Conservation (phyloP, 140 eudicot species). For the Cichorium intybus region DNA sequence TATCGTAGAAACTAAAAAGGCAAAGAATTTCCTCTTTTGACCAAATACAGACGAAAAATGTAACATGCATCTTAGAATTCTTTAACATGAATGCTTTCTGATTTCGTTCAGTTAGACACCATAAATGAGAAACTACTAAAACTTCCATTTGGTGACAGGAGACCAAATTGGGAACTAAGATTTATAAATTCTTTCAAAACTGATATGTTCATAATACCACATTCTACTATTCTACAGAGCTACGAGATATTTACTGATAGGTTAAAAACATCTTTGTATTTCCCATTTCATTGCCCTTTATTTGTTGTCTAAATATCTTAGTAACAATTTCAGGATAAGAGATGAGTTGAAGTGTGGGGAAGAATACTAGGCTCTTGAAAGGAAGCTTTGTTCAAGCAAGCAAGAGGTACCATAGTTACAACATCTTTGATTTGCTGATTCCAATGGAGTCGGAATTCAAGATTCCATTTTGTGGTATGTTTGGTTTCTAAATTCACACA, state of each 20-base stretch:
- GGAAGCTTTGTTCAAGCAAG: constrained; percentile 69
- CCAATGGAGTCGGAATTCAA: too few relatives aligned
- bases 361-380: constrained; percentile 90
- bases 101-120: constrained; percentile 69
- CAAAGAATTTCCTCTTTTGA: too few relatives aligned
- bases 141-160: constrained; percentile 28
- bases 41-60: not conserved
- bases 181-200: constrained; percentile 19
- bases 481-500: too few relatives aligned
- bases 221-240: constrained; percentile 52
- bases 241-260: constrained; percentile 60
- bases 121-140: constrained; percentile 69
- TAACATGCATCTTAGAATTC: not conserved
- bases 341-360: constrained; percentile 73
- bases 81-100: constrained; percentile 17
- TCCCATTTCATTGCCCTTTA: constrained; percentile 12
- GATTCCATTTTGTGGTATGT: too few relatives aligned
- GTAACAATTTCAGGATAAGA: constrained; percentile 50
- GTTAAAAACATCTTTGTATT: constrained; percentile 31
- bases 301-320: constrained; percentile 24
- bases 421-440: not conserved
- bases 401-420: constrained; percentile 61
- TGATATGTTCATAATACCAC: constrained; percentile 74
- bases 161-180: constrained; percentile 25
- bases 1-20: not conserved